phyloP scores from a whole-genome alignment of 345 rosid genomes.

The Gossypium bickii region DNA sequence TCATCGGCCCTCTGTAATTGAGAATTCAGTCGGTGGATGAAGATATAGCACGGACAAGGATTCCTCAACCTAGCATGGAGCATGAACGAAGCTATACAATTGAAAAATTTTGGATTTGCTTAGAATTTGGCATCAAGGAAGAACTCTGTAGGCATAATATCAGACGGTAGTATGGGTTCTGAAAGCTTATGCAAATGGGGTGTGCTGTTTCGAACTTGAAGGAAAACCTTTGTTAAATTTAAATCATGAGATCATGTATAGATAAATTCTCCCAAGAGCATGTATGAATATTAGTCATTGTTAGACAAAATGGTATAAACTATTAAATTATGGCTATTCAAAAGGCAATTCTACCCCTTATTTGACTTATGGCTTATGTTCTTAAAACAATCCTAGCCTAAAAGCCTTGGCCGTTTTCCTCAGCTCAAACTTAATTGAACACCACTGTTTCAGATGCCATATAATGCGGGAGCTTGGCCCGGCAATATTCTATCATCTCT shows the following conservation, averaged over 20 bases:
- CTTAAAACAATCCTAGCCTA: not conserved
- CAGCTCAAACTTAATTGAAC: not conserved
- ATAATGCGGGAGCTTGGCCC: constrained; percentile 33
- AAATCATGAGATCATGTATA: not conserved
- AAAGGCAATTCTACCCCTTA: not conserved
- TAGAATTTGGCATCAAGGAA: not conserved
- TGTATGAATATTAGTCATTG: not conserved
- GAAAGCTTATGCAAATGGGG: not conserved
- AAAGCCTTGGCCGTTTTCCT: not conserved
- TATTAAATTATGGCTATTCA: not conserved
- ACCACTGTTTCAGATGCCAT: constrained; percentile 8
- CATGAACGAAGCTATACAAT: not conserved
- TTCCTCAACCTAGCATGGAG: not conserved
- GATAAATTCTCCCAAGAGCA: not conserved
- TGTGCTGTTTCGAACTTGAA: not conserved
- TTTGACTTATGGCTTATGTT: not conserved
- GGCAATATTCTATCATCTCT: constrained; percentile 42
- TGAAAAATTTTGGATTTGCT: not conserved
- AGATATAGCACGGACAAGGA: not conserved
- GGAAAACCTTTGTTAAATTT: not conserved
- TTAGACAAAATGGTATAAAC: not conserved
- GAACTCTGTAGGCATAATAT: not conserved
- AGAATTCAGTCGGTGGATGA: not conserved
- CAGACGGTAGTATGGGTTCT: not conserved
- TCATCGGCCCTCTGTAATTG: not conserved